These are phyloP conservation scores for Plasmodium blacklocki DNA, from an alignment of 169 alveolate species.

Conservation along the genomic window DNA sequence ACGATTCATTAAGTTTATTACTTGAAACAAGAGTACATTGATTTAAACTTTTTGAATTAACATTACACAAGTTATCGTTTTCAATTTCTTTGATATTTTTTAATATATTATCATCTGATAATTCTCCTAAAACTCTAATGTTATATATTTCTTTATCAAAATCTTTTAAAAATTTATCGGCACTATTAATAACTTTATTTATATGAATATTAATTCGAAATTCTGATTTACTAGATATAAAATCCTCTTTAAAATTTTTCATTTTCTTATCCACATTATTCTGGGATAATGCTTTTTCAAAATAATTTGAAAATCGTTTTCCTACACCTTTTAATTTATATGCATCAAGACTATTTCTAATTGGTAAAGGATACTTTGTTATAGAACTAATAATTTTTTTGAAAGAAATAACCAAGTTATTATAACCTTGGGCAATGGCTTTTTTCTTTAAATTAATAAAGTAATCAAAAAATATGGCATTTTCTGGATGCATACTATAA, in stretches of 20 bases:
- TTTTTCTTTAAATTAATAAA: constrained; percentile 61
- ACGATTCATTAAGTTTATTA: constrained; percentile 1
- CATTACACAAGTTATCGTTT: constrained; percentile 38
- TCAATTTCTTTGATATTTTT: constrained; percentile 51
- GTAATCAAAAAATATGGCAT: constrained; percentile 52
- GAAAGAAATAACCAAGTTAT: constrained; percentile 63
- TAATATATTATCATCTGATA: constrained; percentile 43
- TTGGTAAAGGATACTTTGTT: constrained; percentile 82
- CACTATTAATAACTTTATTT: constrained; percentile 59
- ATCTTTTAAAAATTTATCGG: constrained; percentile 40
- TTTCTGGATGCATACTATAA: constrained; percentile 69
- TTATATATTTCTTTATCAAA: constrained; percentile 29
- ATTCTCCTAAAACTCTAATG: constrained; percentile 17
- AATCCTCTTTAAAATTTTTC: not conserved
- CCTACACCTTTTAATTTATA: constrained; percentile 83
- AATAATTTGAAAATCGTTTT: constrained; percentile 45
- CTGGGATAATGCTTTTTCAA: constrained; percentile 63
- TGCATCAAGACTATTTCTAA: constrained; percentile 76
- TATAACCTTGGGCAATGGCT: constrained; percentile 58
- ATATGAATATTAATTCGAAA: constrained; percentile 30
- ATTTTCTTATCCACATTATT: not conserved
- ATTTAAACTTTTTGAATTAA: not conserved
- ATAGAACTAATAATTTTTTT: constrained; percentile 78
- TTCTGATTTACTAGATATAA: constrained; percentile 3
- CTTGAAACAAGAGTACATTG: constrained; percentile 7